Base-by-base conservation (phyloP, 345 rosid species). In the Viola odorata region DNA sequence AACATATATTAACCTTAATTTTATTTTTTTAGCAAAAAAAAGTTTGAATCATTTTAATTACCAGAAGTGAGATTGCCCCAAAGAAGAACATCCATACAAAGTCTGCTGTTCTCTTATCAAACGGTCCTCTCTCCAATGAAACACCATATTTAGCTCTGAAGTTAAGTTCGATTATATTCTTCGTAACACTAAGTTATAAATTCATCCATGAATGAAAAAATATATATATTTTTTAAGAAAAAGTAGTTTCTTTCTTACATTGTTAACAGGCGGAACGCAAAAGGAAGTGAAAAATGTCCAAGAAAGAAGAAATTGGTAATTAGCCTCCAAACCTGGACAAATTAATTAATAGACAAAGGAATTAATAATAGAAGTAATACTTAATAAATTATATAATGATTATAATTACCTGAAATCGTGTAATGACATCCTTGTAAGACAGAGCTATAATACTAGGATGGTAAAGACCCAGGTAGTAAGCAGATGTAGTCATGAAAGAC, bases 101-200 rank as follows among this genome's bases (percentile, higher is more conserved):
- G 58, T 85, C 91, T 13, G 91, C 86, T 8, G 83, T 81, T 68
- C 91, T 81, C 75, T 81, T 83, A 72, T 81, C 84, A 53, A 85
- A 85, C 10, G 88, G 78, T 37, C 82, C 91, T 53, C 73, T 75
- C 78, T 85, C 91, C 55, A 85, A 55, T 14, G 79, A 69, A 42
- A 85, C 88, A 23, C 88, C 86, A 69, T 79, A 83, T 68, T 59
- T 79, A 50, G 86, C 88, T 79, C 88, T 82, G 16, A n/a, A n/a
- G 57, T 16, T 4, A 55, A 51, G 50, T 39, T 37, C 3, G 3
- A 37, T 39, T 8, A 5, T 11, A 7, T 60, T n/a, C n/a, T n/a
- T n/a, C n/a, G n/a, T n/a, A n/a, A n/a, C 32, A 23, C 32, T 23
- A 2, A 23, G 2, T 23, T 23, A 23, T 23, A 23, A 23, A 23